Evolutionary conservation across 345 rosid genomes (phyloP).

Genomic region (Salix caprea): DNA sequence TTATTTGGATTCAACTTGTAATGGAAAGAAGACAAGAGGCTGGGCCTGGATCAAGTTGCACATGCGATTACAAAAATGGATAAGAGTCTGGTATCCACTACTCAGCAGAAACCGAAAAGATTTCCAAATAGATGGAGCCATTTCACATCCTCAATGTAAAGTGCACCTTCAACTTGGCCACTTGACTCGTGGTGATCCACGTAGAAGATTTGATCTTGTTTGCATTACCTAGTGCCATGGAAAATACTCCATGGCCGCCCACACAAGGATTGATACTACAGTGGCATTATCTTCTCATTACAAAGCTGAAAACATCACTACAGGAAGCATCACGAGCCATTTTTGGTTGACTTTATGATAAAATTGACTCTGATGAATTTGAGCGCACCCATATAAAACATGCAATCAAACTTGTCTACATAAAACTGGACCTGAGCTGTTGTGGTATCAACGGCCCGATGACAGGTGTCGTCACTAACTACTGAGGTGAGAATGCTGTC

Average conservation of each 20-base stretch:
- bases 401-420: slow-evolving; percentile 1
- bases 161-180: slow-evolving; percentile 4
- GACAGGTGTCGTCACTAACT: background rate
- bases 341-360: background rate
- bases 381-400: background rate
- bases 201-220: too few relatives aligned
- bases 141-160: background rate
- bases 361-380: background rate
- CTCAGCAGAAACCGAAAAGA: background rate
- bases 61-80: background rate
- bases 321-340: slow-evolving; percentile 3
- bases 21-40: background rate
- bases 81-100: background rate
- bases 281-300: background rate
- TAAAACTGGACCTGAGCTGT: background rate
- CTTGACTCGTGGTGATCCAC: background rate
- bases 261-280: background rate
- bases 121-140: background rate
- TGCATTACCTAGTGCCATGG: background rate
- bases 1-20: background rate
- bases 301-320: background rate
- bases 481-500: slow-evolving; percentile 9
- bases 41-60: background rate
- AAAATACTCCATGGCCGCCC: background rate
- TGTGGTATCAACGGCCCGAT: background rate